Conservation (phyloP, 805 yeast species). For the Monosporozyma servazzii region DNA sequence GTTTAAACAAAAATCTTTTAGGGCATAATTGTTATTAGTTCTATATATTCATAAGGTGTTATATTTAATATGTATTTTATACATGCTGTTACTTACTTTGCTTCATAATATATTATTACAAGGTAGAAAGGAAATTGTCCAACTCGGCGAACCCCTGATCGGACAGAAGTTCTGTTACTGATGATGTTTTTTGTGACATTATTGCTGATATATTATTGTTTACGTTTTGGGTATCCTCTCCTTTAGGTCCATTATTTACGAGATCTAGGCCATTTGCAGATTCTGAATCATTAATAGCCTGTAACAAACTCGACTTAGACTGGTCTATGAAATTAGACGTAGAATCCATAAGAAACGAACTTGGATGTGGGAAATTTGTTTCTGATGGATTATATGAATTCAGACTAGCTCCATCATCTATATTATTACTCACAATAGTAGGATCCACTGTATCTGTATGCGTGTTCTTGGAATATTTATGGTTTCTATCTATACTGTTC, state of each 20-base stretch:
- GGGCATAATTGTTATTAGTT: background rate
- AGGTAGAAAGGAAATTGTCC: conserved; percentile 25
- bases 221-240: background rate
- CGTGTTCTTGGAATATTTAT: conserved; percentile 9
- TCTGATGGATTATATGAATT: background rate
- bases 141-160: conserved; percentile 24
- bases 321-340: background rate
- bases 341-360: background rate
- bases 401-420: conserved; percentile 12
- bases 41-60: background rate
- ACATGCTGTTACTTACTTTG: background rate
- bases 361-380: background rate
- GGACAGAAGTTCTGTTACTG: conserved; percentile 17
- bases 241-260: background rate
- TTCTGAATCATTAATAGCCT: background rate
- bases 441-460: conserved; percentile 13
- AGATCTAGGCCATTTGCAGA: background rate
- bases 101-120: conserved; percentile 7
- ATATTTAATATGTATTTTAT: background rate
- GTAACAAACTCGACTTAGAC: background rate
- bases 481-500: conserved; percentile 16
- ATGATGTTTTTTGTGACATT: conserved; percentile 11
- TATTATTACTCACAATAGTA: conserved; percentile 9
- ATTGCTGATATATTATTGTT: background rate
- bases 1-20: background rate